These are phyloP conservation scores for Bromus sterilis DNA, from an alignment of 176 grass and related monocot genomes.

Conservation along the genomic window DNA sequence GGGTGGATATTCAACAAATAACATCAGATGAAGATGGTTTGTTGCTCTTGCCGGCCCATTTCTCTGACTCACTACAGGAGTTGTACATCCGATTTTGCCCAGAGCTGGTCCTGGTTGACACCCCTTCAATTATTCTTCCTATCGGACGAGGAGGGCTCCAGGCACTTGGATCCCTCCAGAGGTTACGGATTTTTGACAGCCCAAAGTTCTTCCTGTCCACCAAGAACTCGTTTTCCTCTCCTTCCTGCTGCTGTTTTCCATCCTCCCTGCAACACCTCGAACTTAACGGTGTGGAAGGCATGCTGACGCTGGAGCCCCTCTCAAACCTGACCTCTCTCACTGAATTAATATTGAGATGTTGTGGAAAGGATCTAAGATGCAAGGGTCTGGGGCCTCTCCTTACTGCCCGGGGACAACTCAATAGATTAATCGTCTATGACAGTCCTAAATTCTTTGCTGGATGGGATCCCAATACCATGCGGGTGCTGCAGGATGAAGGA, in stretches of 20 bases:
- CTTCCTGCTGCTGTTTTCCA: background rate
- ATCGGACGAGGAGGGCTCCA: background rate
- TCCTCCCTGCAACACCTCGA: background rate
- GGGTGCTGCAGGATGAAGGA: background rate
- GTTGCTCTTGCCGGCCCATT: background rate
- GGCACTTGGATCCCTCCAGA: background rate
- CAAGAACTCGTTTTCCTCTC: background rate
- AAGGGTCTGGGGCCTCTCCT: too few relatives aligned
- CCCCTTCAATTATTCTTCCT: background rate
- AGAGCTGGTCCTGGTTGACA: background rate
- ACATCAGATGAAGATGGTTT: background rate
- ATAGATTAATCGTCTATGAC: background rate
- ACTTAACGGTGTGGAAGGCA: background rate
- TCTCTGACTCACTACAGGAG: background rate
- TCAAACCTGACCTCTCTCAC: background rate
- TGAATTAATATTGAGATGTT: background rate
- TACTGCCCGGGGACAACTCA: background rate
- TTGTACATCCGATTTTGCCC: fast-evolving
- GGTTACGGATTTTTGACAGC: fast-evolving
- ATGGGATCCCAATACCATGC: background rate
- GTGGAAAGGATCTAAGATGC: background rate
- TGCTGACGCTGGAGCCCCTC: background rate
- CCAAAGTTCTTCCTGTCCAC: background rate
- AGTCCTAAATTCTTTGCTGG: too few relatives aligned
- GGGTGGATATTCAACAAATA: background rate